Conservation (phyloP, 768 basidiomycete species). For the Russula virescens region DNA sequence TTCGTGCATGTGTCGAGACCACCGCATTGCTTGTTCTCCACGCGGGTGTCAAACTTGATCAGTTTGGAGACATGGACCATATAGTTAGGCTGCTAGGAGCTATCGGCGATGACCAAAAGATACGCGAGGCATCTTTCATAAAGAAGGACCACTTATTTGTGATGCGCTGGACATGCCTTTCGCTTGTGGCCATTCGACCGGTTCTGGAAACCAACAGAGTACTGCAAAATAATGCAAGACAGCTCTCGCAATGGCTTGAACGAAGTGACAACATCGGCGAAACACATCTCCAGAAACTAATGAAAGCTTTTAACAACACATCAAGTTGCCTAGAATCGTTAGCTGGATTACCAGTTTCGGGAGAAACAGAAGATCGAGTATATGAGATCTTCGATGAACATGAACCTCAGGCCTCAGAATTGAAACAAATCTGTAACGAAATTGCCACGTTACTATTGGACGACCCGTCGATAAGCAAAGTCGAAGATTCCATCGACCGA, state of each 20-base stretch:
- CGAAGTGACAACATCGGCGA: too few species aligned
- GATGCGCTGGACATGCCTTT: too few species aligned
- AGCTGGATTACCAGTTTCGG: too few species aligned
- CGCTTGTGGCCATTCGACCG: too few species aligned
- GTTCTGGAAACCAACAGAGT: background rate
- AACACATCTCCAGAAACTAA: background rate
- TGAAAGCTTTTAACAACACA: background rate
- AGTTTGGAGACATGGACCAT: too few species aligned
- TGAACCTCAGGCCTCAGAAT: background rate
- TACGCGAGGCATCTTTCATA: too few species aligned
- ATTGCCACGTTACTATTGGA: too few species aligned
- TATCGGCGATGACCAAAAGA: too few species aligned
- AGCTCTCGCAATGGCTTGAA: background rate
- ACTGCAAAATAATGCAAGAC: background rate
- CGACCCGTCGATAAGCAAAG: background rate
- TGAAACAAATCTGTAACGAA: background rate
- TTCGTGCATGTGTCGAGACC: conserved; percentile 14
- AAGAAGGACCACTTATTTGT: too few species aligned
- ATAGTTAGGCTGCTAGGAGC: too few species aligned
- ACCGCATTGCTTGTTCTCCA: background rate
- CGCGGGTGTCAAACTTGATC: too few species aligned
- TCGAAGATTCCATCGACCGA: background rate
- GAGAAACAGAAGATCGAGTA: background rate
- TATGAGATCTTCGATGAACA: background rate
- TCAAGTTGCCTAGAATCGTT: background rate